Evolutionary conservation across 169 alveolate genomes (phyloP).

Genomic region (Besnoitia besnoiti): DNA sequence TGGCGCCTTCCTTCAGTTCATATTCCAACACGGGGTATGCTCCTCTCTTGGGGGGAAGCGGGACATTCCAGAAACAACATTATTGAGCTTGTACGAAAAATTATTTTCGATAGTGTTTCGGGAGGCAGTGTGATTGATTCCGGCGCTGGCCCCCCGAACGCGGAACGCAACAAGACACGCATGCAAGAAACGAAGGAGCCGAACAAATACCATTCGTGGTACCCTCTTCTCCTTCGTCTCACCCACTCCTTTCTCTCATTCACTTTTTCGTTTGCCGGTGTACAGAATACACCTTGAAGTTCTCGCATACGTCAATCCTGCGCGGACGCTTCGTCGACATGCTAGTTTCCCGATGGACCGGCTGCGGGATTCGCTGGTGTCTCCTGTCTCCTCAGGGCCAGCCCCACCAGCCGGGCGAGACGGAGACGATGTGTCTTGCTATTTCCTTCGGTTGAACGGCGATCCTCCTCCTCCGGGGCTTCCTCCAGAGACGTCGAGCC

Average conservation of each 20-base stretch:
- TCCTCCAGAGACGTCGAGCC: neutral
- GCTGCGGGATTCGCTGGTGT: neutral
- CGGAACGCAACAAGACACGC: neutral
- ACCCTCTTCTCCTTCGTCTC: no score
- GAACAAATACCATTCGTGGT: no score
- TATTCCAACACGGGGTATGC: no score
- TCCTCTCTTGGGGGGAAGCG: no score
- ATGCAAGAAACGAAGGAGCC: no score
- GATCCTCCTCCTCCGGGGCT: neutral
- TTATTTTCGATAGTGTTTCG: no score
- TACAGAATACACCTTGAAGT: no score
- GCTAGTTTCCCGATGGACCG: neutral
- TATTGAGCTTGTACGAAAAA: no score
- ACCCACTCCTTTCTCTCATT: neutral
- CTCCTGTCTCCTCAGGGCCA: neutral
- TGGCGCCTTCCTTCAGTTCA: no score
- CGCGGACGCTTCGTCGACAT: neutral
- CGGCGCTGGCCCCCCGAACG: neutral
- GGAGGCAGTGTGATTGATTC: no score
- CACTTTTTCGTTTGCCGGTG: neutral
- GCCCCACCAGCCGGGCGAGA: neutral
- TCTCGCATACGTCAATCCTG: no score
- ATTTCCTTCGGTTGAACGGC: conserved; percentile 9
- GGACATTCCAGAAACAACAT: no score
- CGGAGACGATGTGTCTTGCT: conserved; percentile 32